Percentiles rank a stretch among this genome's conserved stretches.
Evolutionary conservation across 108 stramenopile species (phyloP).

Genomic region (Aurantiochytrium sp.): DNA sequence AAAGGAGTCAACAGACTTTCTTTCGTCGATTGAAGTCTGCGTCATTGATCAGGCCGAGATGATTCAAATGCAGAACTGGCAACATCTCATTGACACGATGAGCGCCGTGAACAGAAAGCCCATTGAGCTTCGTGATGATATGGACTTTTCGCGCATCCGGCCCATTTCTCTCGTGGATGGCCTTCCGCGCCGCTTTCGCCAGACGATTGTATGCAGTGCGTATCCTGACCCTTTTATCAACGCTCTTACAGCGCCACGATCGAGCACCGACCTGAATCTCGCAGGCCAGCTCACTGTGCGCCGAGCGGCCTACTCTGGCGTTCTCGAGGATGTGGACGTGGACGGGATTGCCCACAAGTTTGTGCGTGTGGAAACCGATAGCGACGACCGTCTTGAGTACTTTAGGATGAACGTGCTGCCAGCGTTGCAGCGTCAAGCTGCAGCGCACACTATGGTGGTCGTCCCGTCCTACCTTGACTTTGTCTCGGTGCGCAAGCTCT

Average conservation of each 20-base stretch:
- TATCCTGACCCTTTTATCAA: background rate
- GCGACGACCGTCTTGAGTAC: background rate
- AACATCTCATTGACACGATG: background rate
- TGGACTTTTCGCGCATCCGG: background rate
- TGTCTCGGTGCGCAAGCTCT: background rate
- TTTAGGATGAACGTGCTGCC: background rate
- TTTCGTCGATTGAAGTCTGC: background rate
- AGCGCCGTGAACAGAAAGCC: background rate
- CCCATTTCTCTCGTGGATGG: background rate
- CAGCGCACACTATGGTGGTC: background rate
- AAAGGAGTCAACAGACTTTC: background rate
- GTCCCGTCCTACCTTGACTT: background rate
- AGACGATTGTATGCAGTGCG: background rate
- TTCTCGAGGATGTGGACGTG: background rate
- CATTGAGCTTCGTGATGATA: background rate
- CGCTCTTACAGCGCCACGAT: background rate
- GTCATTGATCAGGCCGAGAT: slow-evolving; percentile 1
- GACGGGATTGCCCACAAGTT: background rate
- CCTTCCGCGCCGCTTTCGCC: background rate
- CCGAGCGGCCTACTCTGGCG: background rate
- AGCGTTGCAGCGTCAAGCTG: background rate
- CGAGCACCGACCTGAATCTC: background rate
- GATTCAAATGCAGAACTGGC: slow-evolving; percentile 2
- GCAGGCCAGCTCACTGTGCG: background rate
- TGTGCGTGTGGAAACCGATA: background rate